Evolutionary conservation across 805 yeast genomes (phyloP), one percentile per base, ranked within the genome.

Genomic region (Suhomyces emberorum): DNA sequence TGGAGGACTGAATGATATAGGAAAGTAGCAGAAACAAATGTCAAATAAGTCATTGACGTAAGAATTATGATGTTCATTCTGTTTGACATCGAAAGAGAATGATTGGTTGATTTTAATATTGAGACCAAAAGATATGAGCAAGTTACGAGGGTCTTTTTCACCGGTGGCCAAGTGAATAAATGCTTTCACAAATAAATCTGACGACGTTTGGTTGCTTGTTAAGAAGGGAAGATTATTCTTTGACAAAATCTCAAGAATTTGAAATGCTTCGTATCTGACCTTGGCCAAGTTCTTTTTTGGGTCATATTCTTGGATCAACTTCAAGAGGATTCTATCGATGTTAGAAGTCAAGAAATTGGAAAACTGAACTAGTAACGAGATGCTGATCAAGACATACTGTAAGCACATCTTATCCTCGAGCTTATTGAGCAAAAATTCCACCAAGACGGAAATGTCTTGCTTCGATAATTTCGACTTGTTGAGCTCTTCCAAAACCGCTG

Each of bases 1-100:
- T 3, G 98, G 96, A 1, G 98, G 96, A 39, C 80, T 81, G 63
- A 95, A 93, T 1, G 96, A 84, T 28, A 93, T 89, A 9, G 99
- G 99, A 65, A 91, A 93, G 63, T 93, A 93, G 59, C 98, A 93
- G 55, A 91, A 95, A 27, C 87, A 70, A 23, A 84, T 77, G 55
- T 93, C 98, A 55, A 89, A 95, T 41, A 93, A 57, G 7, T 85
- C 87, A 46, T 83, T 82, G 21, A 74, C 52, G 50, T 57, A 63
- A n/a, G 59, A 55, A 28, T 59, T 46, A 33, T 76, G 65, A 3
- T 65, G 61, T 4, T 67, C 54, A 11, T 55, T 44, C 3, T 37
- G 33, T 2, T 39, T 34, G 2, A 37, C 27, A 22, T 57, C 62
- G 32, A 65, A 59, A 3, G 34, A 44, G 18, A 78, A 63, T 3